Conservation (phyloP, 768 basidiomycete genomes). For the Collybiopsis confluens region DNA sequence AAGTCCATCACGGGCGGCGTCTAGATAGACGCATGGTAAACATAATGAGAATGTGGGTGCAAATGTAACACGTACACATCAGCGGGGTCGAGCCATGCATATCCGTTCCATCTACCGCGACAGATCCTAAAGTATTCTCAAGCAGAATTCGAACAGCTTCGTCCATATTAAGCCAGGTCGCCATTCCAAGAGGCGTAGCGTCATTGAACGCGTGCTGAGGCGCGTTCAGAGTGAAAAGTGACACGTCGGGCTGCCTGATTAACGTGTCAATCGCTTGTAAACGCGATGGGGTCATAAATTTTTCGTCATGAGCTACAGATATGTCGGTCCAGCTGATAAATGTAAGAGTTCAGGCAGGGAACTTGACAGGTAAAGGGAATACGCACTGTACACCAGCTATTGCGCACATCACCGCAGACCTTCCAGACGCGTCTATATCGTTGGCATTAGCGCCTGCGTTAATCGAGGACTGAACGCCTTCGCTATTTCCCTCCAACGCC, state of each 20-base stretch:
- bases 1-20: conserved; percentile 72
- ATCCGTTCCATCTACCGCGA: conserved; percentile 74
- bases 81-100: conserved; percentile 72
- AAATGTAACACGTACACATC: conserved; percentile 62
- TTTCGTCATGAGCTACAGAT: conserved; percentile 63
- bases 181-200: conserved; percentile 74
- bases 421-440: conserved; percentile 53
- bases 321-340: conserved; percentile 58
- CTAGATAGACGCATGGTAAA: conserved; percentile 29
- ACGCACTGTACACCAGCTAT: conserved; percentile 70
- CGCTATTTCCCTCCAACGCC: conserved; percentile 2
- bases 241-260: conserved; percentile 51
- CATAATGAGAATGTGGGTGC: conserved; percentile 11
- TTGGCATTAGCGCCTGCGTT: conserved; percentile 36
- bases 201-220: conserved; percentile 66
- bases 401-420: conserved; percentile 63
- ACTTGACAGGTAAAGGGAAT: conserved; percentile 7
- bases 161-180: conserved; percentile 70
- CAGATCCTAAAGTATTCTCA: conserved; percentile 53
- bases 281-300: conserved; percentile 54
- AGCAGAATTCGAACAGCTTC: conserved; percentile 60
- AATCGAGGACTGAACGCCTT: conserved; percentile 2
- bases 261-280: conserved; percentile 55
- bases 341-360: conserved; percentile 8
- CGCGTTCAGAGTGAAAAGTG: conserved; percentile 70